Conservation (phyloP, 1,284 basidiomycete genomes). For the Exobasidium rhododendri region DNA sequence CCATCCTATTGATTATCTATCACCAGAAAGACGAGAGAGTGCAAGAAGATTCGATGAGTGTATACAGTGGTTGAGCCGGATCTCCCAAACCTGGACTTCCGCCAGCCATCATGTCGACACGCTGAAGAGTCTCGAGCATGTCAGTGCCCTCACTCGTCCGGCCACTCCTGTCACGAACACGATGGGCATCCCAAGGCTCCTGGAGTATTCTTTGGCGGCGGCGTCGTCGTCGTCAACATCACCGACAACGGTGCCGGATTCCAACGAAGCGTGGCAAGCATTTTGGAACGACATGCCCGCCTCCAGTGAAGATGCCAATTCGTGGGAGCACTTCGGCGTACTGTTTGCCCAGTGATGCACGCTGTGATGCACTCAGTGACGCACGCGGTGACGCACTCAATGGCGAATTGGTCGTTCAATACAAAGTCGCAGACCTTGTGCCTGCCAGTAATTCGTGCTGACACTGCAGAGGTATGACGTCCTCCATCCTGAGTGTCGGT, state of each 20-base stretch:
- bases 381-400: too few relatives aligned
- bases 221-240: background rate
- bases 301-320: slow-evolving; percentile 1
- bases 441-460: too few relatives aligned
- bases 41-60: slow-evolving; percentile 24
- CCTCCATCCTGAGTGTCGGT: too few relatives aligned
- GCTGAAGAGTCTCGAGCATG: slow-evolving; percentile 24
- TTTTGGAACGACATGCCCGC: slow-evolving; percentile 6
- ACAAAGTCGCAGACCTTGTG: too few relatives aligned
- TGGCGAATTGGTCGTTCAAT: too few relatives aligned
- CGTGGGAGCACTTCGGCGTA: background rate
- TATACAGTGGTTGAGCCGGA: slow-evolving; percentile 27
- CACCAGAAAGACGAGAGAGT: slow-evolving; percentile 10
- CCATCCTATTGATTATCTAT: background rate
- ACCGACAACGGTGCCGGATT: background rate
- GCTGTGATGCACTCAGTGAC: too few relatives aligned
- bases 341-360: slow-evolving; percentile 2
- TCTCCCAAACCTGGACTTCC: slow-evolving; percentile 31
- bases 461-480: too few relatives aligned
- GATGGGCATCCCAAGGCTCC: background rate
- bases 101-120: slow-evolving; percentile 31
- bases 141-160: slow-evolving; percentile 25
- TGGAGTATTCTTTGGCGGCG: background rate
- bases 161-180: background rate
- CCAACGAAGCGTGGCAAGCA: background rate